Base-by-base conservation (phyloP, 2,329 filamentous ascomycete genomes). In the Epichloe elymi region DNA sequence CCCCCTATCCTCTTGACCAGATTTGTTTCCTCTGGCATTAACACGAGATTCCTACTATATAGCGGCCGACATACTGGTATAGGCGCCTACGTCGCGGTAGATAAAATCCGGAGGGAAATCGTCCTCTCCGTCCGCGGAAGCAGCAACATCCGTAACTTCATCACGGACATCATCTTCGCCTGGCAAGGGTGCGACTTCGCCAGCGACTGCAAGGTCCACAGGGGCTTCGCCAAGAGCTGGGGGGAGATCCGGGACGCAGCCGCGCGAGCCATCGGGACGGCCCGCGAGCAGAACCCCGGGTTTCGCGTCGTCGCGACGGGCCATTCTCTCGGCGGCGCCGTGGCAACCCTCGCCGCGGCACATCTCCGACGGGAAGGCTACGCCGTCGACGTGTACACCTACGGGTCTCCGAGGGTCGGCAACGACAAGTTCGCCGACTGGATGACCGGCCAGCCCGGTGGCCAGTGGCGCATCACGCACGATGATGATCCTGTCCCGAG, bases 291-390 rank as follows among this genome's bases (percentile, higher is more conserved):
- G 30, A 65, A 79, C 65, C 78, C 80, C 1, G 55, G 53, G 46
- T 83, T 75, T 68, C 63, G 63, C 44, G 60, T 85, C 60, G 62
- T 83, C 17, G 64, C 74, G n/a, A 80, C 81, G 0, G 85, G 84
- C 37, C 83, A 87, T 69, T 84, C 80, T 10, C 76, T 88, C 4
- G 84, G 84, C 46, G 84, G 71, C 26, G 82, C 82, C 6, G 69
- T 87, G 2, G 80, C 76, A 39, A 79, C 75, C 6, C 62, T 88
- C 4, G 82, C 73, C 0, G 78, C 73, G 0, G 78, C 74, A 0
- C 71, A 78, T 56, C 66, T 85, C 19, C 74, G 81, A 45, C 62
- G 63, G 5, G 59, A 62, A 10, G 78, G 75, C 41, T 65, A 67
- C 53, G 56, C 65, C 2, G 53, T 62, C 15, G 79, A 83, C 57